Conservation (phyloP, 2,329 filamentous ascomycete species). For the Sporothrix globosa region DNA sequence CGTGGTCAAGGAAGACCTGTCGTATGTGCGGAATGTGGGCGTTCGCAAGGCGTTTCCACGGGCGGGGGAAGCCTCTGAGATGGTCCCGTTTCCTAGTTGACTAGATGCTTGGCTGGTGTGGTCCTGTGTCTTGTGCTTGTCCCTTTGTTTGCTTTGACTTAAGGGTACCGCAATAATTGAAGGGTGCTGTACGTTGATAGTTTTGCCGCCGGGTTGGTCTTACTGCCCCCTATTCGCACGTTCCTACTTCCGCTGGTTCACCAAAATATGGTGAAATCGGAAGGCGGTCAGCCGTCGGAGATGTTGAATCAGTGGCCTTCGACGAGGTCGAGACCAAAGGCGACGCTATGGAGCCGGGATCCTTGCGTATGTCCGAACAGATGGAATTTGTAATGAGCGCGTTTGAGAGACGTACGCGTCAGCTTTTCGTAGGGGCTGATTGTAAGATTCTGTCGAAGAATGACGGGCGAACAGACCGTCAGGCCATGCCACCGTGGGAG, state of each 20-base stretch:
- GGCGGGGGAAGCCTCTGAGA: neutral
- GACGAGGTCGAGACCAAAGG: neutral
- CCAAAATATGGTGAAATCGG: neutral
- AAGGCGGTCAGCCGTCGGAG: slow-evolving; percentile 28
- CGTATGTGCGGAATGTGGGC: neutral
- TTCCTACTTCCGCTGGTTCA: neutral
- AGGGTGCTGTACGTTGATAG: neutral
- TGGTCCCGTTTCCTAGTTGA: neutral
- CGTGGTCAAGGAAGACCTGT: neutral
- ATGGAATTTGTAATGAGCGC: neutral
- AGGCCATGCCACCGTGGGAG: neutral
- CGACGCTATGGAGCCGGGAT: slow-evolving; percentile 14
- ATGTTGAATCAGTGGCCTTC: slow-evolving; percentile 8
- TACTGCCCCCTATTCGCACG: slow-evolving; percentile 11
- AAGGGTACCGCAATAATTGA: neutral
- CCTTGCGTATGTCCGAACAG: neutral
- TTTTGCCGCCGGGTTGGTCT: neutral
- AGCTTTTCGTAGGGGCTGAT: neutral
- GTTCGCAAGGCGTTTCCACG: neutral
- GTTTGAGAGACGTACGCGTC: too few relatives aligned
- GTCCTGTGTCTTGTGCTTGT: neutral
- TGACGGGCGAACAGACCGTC: neutral
- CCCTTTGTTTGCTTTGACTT: neutral
- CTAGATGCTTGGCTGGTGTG: neutral
- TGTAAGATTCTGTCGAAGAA: neutral